Evolutionary conservation across 768 basidiomycete genomes (phyloP).

Genomic region (Austroboletus festivus): DNA sequence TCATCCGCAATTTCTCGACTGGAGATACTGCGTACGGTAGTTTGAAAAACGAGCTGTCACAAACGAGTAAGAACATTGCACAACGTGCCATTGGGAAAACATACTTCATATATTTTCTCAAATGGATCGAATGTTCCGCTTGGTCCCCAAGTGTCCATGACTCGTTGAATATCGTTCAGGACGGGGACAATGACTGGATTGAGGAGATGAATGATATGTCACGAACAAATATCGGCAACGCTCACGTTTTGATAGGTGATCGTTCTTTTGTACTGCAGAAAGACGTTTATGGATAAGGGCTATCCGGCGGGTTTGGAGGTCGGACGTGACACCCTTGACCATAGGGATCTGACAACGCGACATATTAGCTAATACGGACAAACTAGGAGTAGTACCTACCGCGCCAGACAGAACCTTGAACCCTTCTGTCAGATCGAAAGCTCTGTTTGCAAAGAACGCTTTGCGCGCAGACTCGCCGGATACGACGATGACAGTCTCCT

Average conservation of each 20-base stretch:
- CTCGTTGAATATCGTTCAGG: conserved; percentile 57
- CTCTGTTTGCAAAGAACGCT: conserved; percentile 66
- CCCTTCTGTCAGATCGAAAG: conserved; percentile 73
- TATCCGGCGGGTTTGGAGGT: conserved; percentile 59
- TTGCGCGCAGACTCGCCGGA: conserved; percentile 70
- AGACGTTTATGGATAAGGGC: conserved; percentile 72
- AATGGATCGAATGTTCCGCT: conserved; percentile 71
- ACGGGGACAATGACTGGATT: conserved; percentile 60
- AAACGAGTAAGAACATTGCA: background rate
- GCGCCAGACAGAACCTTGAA: conserved; percentile 78
- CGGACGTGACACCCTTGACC: conserved; percentile 71
- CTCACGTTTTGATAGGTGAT: conserved; percentile 59
- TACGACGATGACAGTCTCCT: conserved; percentile 74
- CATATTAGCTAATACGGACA: conserved; percentile 15
- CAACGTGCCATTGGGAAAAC: conserved; percentile 14
- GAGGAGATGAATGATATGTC: conserved; percentile 8
- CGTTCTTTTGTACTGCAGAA: conserved; percentile 57
- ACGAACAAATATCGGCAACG: background rate
- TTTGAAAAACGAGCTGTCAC: conserved; percentile 65
- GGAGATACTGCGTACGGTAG: conserved; percentile 64
- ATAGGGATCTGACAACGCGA: conserved; percentile 58
- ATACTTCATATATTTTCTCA: conserved; percentile 63
- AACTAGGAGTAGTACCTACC: conserved; percentile 41
- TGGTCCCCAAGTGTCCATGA: conserved; percentile 63
- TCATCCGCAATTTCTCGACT: conserved; percentile 71